phyloP scores from a whole-genome alignment of 1,139 yeast genomes.

The Geotrichum australiense region DNA sequence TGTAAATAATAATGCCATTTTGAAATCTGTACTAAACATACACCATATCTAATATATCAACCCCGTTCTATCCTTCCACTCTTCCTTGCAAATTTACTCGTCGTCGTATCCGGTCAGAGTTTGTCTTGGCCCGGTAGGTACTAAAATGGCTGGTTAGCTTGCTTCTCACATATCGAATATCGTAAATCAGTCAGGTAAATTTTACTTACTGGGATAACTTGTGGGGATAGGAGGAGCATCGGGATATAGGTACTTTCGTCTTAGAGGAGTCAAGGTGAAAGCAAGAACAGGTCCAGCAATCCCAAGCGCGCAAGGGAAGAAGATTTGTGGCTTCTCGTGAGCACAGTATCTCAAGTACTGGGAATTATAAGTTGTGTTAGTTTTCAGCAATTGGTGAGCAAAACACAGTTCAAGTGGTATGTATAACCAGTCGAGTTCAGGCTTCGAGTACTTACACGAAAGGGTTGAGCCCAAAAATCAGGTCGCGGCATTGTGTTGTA shows the following conservation, averaged over 20 bases:
- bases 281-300: slow-evolving; percentile 59
- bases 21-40: slow-evolving; percentile 2
- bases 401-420: too few relatives aligned
- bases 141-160: too few relatives aligned
- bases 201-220: slow-evolving; percentile 53
- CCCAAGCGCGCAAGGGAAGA: slow-evolving; percentile 63
- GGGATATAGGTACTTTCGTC: slow-evolving; percentile 60
- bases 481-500: too few relatives aligned
- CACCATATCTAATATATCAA: too few relatives aligned
- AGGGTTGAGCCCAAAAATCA: slow-evolving; percentile 18
- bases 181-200: not conserved
- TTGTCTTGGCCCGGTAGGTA: slow-evolving; percentile 32
- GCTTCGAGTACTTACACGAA: slow-evolving; percentile 17
- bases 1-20: slow-evolving; percentile 11
- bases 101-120: slow-evolving; percentile 34
- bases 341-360: slow-evolving; percentile 79
- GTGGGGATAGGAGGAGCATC: slow-evolving; percentile 66
- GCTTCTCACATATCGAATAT: too few relatives aligned
- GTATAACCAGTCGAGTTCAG: too few relatives aligned
- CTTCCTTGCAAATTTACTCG: slow-evolving; percentile 23
- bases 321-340: slow-evolving; percentile 71
- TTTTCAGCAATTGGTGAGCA: too few relatives aligned
- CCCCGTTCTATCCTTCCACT: too few relatives aligned
- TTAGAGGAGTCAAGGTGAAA: slow-evolving; percentile 56
- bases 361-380: not conserved